phyloP scores from a whole-genome alignment of 2,329 filamentous ascomycete genomes.

The Colletotrichum phormii region DNA sequence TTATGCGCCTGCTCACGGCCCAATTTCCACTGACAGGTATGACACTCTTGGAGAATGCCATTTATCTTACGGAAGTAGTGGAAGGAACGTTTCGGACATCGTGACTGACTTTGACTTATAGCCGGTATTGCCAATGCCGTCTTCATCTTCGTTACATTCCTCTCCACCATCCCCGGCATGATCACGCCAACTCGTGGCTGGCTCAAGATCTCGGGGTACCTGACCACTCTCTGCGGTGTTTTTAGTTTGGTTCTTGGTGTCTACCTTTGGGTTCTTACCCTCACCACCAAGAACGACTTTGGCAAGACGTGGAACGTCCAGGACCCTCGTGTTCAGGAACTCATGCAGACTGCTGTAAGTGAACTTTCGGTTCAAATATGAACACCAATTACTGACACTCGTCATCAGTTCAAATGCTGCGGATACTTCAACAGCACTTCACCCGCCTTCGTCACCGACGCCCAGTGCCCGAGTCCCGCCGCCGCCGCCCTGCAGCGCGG shows the following conservation, averaged over 20 bases:
- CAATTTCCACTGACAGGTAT: constrained; percentile 63
- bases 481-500: constrained; percentile 77
- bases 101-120: constrained; percentile 43
- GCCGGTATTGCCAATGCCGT: constrained; percentile 79
- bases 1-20: constrained; percentile 64
- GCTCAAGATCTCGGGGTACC: constrained; percentile 76
- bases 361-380: not conserved
- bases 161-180: constrained; percentile 77
- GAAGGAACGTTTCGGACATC: not conserved
- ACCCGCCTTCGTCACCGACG: constrained; percentile 78
- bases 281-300: constrained; percentile 74
- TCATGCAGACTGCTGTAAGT: constrained; percentile 77
- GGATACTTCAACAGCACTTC: constrained; percentile 80
- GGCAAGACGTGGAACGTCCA: constrained; percentile 70
- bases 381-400: constrained; percentile 38
- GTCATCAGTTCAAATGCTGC: constrained; percentile 78
- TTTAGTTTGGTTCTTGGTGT: constrained; percentile 76
- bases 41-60: not conserved
- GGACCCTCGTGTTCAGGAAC: constrained; percentile 67
- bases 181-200: constrained; percentile 74
- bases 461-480: constrained; percentile 75
- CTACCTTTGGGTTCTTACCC: constrained; percentile 78
- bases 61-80: not conserved
- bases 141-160: constrained; percentile 77
- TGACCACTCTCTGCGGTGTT: constrained; percentile 70